These are phyloP conservation scores for Lecanosticta acicola DNA, from an alignment of 2,329 filamentous ascomycete genomes.

Conservation along the genomic window DNA sequence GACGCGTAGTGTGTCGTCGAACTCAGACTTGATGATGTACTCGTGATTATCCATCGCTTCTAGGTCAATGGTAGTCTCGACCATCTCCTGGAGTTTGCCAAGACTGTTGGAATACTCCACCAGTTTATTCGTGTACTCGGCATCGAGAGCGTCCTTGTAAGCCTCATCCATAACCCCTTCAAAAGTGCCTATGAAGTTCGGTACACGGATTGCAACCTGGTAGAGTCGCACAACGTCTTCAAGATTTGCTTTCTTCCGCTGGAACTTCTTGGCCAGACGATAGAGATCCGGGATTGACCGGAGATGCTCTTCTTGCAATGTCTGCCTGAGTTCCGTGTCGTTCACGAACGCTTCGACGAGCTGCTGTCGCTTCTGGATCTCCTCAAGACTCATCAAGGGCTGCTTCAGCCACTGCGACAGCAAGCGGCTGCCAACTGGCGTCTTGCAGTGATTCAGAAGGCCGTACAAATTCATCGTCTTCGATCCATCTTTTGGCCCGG, in stretches of 20 bases:
- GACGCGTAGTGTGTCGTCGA: constrained; percentile 80
- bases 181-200: constrained; percentile 81
- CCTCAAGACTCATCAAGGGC: constrained; percentile 81
- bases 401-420: constrained; percentile 97
- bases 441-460: constrained; percentile 95
- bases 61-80: constrained; percentile 94
- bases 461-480: constrained; percentile 97
- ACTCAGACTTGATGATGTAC: constrained; percentile 98
- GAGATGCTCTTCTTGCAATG: constrained; percentile 93
- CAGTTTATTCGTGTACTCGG: constrained; percentile 79
- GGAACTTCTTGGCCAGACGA: constrained; percentile 87
- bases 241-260: constrained; percentile 80
- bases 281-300: constrained; percentile 91
- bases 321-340: constrained; percentile 89
- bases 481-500: constrained; percentile 85
- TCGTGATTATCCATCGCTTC: constrained; percentile 95
- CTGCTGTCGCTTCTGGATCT: constrained; percentile 88
- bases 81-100: constrained; percentile 89
- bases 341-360: constrained; percentile 91
- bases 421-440: constrained; percentile 81
- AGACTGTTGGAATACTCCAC: constrained; percentile 68
- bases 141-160: constrained; percentile 81
- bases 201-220: constrained; percentile 86
- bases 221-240: constrained; percentile 96
- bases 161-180: constrained; percentile 93